phyloP scores from a whole-genome alignment of 2,329 filamentous ascomycete genomes.

The Monosporascus sp. region DNA sequence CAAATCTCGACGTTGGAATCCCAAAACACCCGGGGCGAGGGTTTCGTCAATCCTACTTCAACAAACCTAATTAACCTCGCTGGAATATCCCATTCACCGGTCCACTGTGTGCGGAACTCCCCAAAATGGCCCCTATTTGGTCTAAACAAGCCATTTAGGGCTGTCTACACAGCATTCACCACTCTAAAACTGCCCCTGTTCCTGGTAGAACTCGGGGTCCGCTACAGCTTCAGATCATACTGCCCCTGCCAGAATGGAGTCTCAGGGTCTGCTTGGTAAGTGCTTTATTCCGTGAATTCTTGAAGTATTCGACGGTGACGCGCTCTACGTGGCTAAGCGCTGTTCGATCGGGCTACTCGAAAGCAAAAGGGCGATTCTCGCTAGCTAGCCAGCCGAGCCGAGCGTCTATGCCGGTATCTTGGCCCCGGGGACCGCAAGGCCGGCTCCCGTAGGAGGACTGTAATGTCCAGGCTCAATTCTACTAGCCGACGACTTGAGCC shows the following conservation, averaged over 20 bases:
- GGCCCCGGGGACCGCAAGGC: constrained; percentile 1
- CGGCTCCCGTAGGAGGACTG: constrained; percentile 9
- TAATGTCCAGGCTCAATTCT: constrained; percentile 12
- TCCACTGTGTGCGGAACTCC: too few relatives aligned
- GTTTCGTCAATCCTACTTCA: too few relatives aligned
- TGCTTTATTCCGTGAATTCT: neutral
- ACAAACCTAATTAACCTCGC: too few relatives aligned
- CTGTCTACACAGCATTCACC: constrained; percentile 4
- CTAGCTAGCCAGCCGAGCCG: neutral
- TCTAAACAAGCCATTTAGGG: constrained; percentile 12
- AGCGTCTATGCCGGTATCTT: constrained; percentile 1
- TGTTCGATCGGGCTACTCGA: constrained; percentile 4
- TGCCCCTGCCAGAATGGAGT: constrained; percentile 10
- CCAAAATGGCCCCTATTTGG: constrained; percentile 9
- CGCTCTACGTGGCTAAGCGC: neutral
- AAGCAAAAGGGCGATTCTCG: constrained; percentile 3
- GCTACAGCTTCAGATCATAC: constrained; percentile 2
- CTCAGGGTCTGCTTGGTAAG: constrained; percentile 5
- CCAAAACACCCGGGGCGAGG: too few relatives aligned
- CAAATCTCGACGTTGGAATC: too few relatives aligned
- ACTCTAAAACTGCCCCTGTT: neutral
- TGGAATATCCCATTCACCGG: too few relatives aligned
- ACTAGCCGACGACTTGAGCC: neutral
- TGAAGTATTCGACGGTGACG: constrained; percentile 1
- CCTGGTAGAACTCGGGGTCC: constrained; percentile 4